Percentiles rank a stretch among this genome's conserved stretches.
Conservation (phyloP, 2,329 filamentous ascomycete genomes). For the Plenodomus tracheiphilus region DNA sequence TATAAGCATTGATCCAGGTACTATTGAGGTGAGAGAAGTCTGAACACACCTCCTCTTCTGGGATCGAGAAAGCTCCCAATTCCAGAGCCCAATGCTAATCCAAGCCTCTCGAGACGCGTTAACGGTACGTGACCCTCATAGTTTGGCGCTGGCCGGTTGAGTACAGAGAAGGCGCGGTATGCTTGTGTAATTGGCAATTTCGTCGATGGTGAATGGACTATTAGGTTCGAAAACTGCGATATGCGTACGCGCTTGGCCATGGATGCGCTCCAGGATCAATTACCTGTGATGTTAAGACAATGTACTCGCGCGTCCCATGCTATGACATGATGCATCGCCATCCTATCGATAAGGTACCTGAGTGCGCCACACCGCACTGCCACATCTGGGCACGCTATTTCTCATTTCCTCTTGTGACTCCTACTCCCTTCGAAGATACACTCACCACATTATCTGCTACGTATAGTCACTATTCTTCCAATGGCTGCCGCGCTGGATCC, state of each 20-base stretch:
- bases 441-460: too few relatives aligned
- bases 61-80: constrained; percentile 70
- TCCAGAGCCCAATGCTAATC: constrained; percentile 66
- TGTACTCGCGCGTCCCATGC: neutral
- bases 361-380: constrained; percentile 21
- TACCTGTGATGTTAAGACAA: neutral
- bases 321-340: constrained; percentile 8
- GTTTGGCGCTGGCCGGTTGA: constrained; percentile 81
- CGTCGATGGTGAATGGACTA: neutral
- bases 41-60: constrained; percentile 68
- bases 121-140: constrained; percentile 94
- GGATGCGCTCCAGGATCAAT: constrained; percentile 1
- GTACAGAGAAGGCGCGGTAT: constrained; percentile 70
- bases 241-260: constrained; percentile 21
- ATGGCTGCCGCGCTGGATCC: constrained; percentile 41
- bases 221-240: constrained; percentile 12
- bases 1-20: too few relatives aligned
- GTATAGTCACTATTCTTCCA: neutral
- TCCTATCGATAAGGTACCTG: constrained; percentile 19
- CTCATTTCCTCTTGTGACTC: constrained; percentile 5
- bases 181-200: neutral
- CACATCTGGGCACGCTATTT: constrained; percentile 13
- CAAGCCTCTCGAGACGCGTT: constrained; percentile 73
- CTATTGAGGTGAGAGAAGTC: neutral
- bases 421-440: neutral